phyloP scores from a whole-genome alignment of 768 basidiomycete species.

The Termitomyces sp. region DNA sequence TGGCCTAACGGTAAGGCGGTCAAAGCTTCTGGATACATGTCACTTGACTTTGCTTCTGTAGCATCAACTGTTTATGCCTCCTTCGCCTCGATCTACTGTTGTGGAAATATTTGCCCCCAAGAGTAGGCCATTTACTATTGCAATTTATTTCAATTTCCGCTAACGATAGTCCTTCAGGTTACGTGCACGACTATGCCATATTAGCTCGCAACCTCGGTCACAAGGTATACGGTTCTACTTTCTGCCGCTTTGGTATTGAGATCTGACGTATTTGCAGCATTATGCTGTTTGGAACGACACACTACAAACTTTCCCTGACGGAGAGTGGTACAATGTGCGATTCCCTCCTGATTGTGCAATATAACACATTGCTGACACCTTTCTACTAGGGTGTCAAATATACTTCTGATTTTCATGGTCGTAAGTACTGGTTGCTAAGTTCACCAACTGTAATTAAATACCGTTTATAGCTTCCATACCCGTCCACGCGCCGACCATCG shows the following conservation, averaged over 20 bases:
- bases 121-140: slow-evolving; percentile 26
- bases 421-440: not conserved
- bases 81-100: slow-evolving; percentile 54
- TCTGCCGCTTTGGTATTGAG: not conserved
- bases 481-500: slow-evolving; percentile 3
- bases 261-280: slow-evolving; percentile 27
- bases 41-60: slow-evolving; percentile 1
- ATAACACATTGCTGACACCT: not conserved
- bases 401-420: slow-evolving; percentile 3
- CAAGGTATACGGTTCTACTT: slow-evolving; percentile 18
- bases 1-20: slow-evolving; percentile 46
- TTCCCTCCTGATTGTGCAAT: not conserved
- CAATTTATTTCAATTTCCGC: not conserved
- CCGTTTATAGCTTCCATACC: slow-evolving; percentile 7
- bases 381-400: slow-evolving; percentile 1
- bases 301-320: slow-evolving; percentile 31
- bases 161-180: slow-evolving; percentile 20
- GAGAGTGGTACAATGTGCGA: slow-evolving; percentile 24
- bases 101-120: slow-evolving; percentile 65
- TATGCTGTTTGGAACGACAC: slow-evolving; percentile 70
- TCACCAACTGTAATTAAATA: not conserved
- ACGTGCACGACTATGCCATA: slow-evolving; percentile 37
- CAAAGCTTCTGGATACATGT: not conserved
- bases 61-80: slow-evolving; percentile 68
- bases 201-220: slow-evolving; percentile 41